phyloP scores from a whole-genome alignment of 768 basidiomycete genomes.

The Tricholoma terreum region DNA sequence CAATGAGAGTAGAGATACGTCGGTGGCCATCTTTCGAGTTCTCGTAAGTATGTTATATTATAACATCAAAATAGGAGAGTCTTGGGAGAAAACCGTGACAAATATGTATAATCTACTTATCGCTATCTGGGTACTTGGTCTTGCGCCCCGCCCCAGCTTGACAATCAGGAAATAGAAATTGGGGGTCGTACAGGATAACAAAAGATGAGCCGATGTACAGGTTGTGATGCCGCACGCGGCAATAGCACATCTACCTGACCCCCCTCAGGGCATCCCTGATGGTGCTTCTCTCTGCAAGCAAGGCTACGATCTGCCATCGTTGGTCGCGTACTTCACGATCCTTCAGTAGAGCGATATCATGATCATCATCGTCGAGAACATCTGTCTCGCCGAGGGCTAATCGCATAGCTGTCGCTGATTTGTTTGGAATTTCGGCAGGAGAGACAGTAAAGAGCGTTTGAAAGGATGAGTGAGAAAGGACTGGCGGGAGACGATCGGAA shows the following conservation, averaged over 20 bases:
- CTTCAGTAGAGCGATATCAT: constrained; percentile 51
- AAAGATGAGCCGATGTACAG: no score
- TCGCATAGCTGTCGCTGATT: constrained; percentile 73
- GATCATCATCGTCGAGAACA: constrained; percentile 48
- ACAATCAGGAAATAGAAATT: no score
- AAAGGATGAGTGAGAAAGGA: constrained; percentile 68
- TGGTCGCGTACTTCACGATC: constrained; percentile 66
- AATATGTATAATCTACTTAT: no score
- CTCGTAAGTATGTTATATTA: no score
- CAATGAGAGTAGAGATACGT: constrained; percentile 34
- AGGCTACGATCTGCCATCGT: constrained; percentile 74
- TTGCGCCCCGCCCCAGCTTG: no score
- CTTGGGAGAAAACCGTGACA: no score
- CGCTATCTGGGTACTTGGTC: no score
- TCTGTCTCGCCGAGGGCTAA: constrained; percentile 57
- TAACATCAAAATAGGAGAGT: no score
- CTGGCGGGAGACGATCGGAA: constrained; percentile 36
- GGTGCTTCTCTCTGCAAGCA: constrained; percentile 70
- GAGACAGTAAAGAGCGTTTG: constrained; percentile 76
- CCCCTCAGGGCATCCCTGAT: constrained; percentile 46
- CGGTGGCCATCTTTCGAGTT: not conserved
- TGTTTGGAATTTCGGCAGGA: constrained; percentile 75
- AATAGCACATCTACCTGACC: constrained; percentile 2
- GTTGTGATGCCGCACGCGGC: no score
- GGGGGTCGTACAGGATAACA: no score